Conservation (phyloP, 2,329 filamentous ascomycete genomes). For the Penicillium janthinellum region DNA sequence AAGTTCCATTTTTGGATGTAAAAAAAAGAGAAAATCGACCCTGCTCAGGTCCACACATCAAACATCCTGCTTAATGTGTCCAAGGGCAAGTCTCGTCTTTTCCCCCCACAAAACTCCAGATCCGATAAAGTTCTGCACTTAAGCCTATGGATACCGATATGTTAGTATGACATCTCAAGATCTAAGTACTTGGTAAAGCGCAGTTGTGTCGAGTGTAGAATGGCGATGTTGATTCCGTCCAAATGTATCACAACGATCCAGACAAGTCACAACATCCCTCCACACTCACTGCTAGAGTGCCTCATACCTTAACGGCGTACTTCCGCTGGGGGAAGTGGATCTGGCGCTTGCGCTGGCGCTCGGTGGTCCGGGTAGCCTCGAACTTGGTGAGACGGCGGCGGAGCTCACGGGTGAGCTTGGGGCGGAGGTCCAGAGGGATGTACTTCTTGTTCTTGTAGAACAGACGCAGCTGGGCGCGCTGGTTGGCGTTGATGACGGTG, state of each 20-base stretch:
- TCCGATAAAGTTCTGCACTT: conserved; percentile 35
- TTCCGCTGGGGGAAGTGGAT: conserved; percentile 98
- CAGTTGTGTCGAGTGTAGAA: not conserved
- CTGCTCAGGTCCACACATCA: conserved; percentile 36
- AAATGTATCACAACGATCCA: not conserved
- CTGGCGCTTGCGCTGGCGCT: conserved; percentile 96
- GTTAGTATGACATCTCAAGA: not conserved
- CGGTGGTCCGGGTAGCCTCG: conserved; percentile 80
- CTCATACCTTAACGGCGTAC: conserved; percentile 92
- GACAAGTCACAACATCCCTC: not conserved
- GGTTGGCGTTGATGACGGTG: conserved; percentile 99
- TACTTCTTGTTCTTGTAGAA: conserved; percentile 99
- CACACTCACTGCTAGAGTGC: not conserved
- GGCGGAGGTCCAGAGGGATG: conserved; percentile 94
- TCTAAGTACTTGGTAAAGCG: not conserved
- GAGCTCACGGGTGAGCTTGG: conserved; percentile 98
- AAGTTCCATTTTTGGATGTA: conserved; percentile 37
- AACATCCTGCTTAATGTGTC: conserved; percentile 30
- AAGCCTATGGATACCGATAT: conserved; percentile 29
- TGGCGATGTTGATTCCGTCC: not conserved
- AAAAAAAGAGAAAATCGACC: conserved; percentile 36
- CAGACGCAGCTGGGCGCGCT: conserved; percentile 93
- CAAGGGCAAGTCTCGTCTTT: conserved; percentile 34
- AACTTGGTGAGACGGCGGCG: conserved; percentile 90
- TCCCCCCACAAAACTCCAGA: conserved; percentile 38